Evolutionary conservation across 2,329 filamentous ascomycete species (phyloP).

Genomic region (Pseudocercospora ulei): DNA sequence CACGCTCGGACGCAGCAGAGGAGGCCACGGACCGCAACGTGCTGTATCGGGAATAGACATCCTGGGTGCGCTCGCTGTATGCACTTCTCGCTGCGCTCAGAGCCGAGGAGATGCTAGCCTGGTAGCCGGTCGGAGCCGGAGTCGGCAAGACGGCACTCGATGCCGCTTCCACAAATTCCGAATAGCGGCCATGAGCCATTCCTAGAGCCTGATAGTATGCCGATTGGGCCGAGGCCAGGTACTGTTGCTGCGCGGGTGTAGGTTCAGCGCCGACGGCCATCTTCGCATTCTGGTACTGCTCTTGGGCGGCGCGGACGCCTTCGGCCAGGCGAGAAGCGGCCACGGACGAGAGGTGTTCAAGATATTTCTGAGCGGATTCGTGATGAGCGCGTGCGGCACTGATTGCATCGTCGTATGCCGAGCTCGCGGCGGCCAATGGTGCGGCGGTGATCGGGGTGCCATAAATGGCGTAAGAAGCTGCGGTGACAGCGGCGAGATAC

Average conservation of each 20-base stretch:
- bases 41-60: conserved; percentile 30
- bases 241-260: conserved; percentile 46
- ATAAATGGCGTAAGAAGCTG: conserved; percentile 50
- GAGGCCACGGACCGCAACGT: conserved; percentile 20
- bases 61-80: conserved; percentile 32
- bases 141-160: conserved; percentile 60
- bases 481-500: conserved; percentile 50
- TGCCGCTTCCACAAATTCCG: conserved; percentile 61
- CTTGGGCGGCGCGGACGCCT: conserved; percentile 59
- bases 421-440: conserved; percentile 37
- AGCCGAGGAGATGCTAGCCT: conserved; percentile 51
- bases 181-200: conserved; percentile 67
- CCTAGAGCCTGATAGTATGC: conserved; percentile 71
- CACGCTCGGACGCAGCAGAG: conserved; percentile 11
- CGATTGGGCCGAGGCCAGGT: conserved; percentile 53
- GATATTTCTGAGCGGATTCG: conserved; percentile 38
- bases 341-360: conserved; percentile 48
- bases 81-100: conserved; percentile 45
- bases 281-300: conserved; percentile 61
- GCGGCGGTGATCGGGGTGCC: conserved; percentile 41
- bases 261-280: conserved; percentile 55
- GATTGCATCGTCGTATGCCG: conserved; percentile 56
- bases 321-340: conserved; percentile 61
- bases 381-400: conserved; percentile 53
- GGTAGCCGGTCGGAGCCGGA: conserved; percentile 53